These are phyloP conservation scores for Petunia secreta DNA, from an alignment of 257 asterid genomes.

Conservation along the genomic window DNA sequence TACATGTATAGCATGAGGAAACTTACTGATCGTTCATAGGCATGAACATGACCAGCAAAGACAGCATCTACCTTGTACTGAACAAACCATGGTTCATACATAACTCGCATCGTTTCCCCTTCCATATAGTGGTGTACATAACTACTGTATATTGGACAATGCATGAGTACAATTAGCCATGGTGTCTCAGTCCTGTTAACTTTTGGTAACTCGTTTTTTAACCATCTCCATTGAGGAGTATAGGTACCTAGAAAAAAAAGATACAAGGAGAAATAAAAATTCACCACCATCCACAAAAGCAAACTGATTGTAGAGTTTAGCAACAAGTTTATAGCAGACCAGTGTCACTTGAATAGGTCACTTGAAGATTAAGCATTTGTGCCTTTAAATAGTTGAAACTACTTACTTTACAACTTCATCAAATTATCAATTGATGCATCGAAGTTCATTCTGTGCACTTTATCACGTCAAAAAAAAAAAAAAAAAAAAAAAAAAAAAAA, in stretches of 20 bases:
- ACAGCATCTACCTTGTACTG: slow-evolving; percentile 61
- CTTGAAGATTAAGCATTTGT: background rate
- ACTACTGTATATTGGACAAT: slow-evolving; percentile 61
- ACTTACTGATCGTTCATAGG: slow-evolving; percentile 70
- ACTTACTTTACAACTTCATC: background rate
- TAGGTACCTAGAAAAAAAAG: slow-evolving; percentile 43
- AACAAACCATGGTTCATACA: slow-evolving; percentile 60
- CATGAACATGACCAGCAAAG: slow-evolving; percentile 71
- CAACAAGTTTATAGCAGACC: too few relatives aligned
- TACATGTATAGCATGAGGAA: background rate
- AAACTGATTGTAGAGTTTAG: background rate
- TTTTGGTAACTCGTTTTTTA: slow-evolving; percentile 50
- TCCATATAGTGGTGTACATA: slow-evolving; percentile 67
- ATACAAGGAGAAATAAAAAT: background rate
- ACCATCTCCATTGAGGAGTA: slow-evolving; percentile 68
- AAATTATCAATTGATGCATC: background rate
- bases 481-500: background rate
- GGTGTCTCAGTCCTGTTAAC: slow-evolving; percentile 66
- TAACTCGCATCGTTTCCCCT: slow-evolving; percentile 69
- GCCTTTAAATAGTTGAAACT: background rate
- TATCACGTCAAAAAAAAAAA: background rate
- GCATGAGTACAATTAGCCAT: slow-evolving; percentile 68
- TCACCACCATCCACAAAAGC: background rate
- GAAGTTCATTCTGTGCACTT: background rate
- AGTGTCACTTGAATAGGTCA: background rate